A percentile compares a stretch with the other conserved stretches of the same genome.
Conservation (phyloP, 2,329 filamentous ascomycete species). For the Aspergillus quadrilineatus region DNA sequence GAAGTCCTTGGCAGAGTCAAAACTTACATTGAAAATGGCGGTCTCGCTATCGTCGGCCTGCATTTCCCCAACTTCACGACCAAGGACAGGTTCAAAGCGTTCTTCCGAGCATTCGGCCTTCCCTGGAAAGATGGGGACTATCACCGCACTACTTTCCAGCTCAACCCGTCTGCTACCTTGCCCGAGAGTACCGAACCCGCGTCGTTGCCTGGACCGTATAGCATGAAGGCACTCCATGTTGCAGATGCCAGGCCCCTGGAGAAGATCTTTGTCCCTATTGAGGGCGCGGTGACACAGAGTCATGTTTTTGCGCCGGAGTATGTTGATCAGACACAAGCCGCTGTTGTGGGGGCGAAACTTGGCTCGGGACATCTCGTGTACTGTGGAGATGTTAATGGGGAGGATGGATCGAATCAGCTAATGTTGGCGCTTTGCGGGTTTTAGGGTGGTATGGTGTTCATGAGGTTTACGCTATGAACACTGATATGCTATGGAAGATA, state of each 20-base stretch:
- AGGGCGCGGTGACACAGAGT: not conserved
- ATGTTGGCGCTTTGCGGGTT: slow-evolving; percentile 15
- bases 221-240: slow-evolving; percentile 33
- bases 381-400: slow-evolving; percentile 18
- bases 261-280: slow-evolving; percentile 26
- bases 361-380: slow-evolving; percentile 12
- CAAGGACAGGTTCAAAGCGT: not conserved
- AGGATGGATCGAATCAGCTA: slow-evolving; percentile 8
- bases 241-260: slow-evolving; percentile 23
- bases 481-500: too few species aligned
- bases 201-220: slow-evolving; percentile 23
- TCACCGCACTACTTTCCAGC: slow-evolving; percentile 6
- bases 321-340: slow-evolving; percentile 9
- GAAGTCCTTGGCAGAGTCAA: not conserved
- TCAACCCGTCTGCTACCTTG: slow-evolving; percentile 7
- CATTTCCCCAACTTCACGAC: not conserved
- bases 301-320: not conserved
- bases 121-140: slow-evolving; percentile 14
- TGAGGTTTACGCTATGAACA: too few species aligned
- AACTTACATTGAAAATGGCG: slow-evolving; percentile 3
- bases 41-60: slow-evolving; percentile 6
- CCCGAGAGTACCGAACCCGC: not conserved
- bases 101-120: slow-evolving; percentile 14
- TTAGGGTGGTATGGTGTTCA: not conserved
- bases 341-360: slow-evolving; percentile 10